Evolutionary conservation across 257 asterid species (phyloP).

Genomic region (Penstemon barbatus): DNA sequence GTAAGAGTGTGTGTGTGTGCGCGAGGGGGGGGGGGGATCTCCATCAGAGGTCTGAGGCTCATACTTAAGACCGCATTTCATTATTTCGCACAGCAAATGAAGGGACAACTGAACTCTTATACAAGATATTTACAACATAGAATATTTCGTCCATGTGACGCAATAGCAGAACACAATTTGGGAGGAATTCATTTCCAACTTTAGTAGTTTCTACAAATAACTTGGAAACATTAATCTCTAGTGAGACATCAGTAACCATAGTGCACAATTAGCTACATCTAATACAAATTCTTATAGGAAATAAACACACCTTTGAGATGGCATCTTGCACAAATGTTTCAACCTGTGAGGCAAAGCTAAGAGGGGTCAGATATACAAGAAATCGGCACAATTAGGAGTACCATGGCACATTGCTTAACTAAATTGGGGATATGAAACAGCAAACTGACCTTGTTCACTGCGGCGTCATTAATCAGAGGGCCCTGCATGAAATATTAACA

Average conservation of each 20-base stretch:
- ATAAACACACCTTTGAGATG: slow-evolving; percentile 68
- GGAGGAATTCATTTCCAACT: slow-evolving; percentile 4
- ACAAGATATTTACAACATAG: slow-evolving; percentile 1
- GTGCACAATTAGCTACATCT: not conserved
- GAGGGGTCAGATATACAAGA: slow-evolving; percentile 27
- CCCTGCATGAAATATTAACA: slow-evolving; percentile 52
- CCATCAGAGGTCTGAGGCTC: not conserved
- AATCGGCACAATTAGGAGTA: slow-evolving; percentile 13
- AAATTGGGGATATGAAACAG: slow-evolving; percentile 24
- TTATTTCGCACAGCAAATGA: not conserved
- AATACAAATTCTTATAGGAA: not conserved
- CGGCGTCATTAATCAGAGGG: slow-evolving; percentile 92
- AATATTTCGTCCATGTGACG: not conserved
- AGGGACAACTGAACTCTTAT: not conserved
- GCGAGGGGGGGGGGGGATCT: not conserved
- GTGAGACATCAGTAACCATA: not conserved
- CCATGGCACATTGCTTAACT: slow-evolving; percentile 15
- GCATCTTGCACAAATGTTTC: slow-evolving; percentile 85
- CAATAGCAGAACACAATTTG: not conserved
- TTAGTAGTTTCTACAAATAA: slow-evolving; percentile 6
- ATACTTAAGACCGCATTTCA: slow-evolving; percentile 3
- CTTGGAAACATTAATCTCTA: slow-evolving; percentile 21
- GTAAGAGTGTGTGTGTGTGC: too few species aligned
- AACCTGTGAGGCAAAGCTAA: slow-evolving; percentile 54
- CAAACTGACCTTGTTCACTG: slow-evolving; percentile 67